Percentiles rank a stretch among this genome's conserved stretches.
phyloP scores from a whole-genome alignment of 1,284 basidiomycete species.

The Puccinia hordei region DNA sequence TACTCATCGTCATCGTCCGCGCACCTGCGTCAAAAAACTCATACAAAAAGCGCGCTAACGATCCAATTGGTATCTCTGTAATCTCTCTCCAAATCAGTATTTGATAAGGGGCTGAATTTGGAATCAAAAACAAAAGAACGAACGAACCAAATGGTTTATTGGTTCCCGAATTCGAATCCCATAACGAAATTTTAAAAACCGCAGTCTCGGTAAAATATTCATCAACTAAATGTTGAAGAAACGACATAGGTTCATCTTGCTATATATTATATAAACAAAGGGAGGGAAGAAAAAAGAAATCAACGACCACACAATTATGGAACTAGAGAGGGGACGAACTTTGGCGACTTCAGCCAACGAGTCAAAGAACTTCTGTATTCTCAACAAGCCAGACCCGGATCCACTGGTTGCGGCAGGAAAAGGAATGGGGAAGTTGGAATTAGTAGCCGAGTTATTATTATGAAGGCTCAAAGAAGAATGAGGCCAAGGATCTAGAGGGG shows the following conservation, averaged over 20 bases:
- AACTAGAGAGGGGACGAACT: not conserved
- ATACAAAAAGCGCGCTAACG: conserved; percentile 41
- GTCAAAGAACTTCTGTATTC: conserved; percentile 48
- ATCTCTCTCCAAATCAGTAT: not conserved
- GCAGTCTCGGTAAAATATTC: conserved; percentile 45
- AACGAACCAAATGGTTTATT: conserved; percentile 47
- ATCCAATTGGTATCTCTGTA: conserved; percentile 41
- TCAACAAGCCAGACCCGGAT: conserved; percentile 35
- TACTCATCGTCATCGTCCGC: conserved; percentile 21
- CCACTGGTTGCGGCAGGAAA: not conserved
- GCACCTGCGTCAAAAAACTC: conserved; percentile 46
- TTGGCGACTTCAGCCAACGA: conserved; percentile 13
- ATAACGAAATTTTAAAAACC: conserved; percentile 44
- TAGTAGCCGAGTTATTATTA: not conserved
- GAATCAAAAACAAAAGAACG: not conserved
- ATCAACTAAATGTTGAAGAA: conserved; percentile 25
- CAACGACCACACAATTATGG: too few species aligned
- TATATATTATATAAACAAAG: conserved; percentile 13
- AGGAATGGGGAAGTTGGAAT: not conserved
- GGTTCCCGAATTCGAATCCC: conserved; percentile 39
- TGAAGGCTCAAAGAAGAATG: not conserved
- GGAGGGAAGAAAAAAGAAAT: conserved; percentile 14
- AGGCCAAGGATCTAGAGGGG: conserved; percentile 6
- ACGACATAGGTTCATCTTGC: conserved; percentile 34
- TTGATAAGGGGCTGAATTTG: not conserved